Conservation (phyloP, 2,329 filamentous ascomycete species). For the Arachnomyces sp. region DNA sequence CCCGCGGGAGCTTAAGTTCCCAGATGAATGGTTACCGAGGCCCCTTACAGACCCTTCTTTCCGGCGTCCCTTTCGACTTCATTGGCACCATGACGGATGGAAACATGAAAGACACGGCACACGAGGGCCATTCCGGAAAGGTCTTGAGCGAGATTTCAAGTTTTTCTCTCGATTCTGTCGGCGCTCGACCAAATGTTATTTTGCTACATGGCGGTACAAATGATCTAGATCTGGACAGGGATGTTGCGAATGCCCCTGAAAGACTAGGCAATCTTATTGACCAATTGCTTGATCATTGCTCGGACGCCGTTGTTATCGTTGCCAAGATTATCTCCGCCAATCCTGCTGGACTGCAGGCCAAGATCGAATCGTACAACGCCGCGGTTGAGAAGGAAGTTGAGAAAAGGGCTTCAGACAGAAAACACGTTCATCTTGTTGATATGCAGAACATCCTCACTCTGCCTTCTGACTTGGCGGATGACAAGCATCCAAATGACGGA, state of each 20-base stretch:
- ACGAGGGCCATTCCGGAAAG: slow-evolving; percentile 7
- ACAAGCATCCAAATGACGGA: slow-evolving; percentile 20
- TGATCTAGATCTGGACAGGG: slow-evolving; percentile 16
- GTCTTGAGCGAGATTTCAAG: not conserved
- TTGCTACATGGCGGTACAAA: slow-evolving; percentile 25
- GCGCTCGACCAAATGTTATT: slow-evolving; percentile 21
- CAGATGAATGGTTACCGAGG: slow-evolving; percentile 28
- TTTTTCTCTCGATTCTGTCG: not conserved
- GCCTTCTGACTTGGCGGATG: slow-evolving; percentile 18
- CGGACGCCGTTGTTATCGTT: slow-evolving; percentile 27
- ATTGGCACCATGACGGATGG: slow-evolving; percentile 5
- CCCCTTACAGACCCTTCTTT: slow-evolving; percentile 18
- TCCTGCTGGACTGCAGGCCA: not conserved
- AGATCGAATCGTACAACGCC: slow-evolving; percentile 1
- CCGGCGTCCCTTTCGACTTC: slow-evolving; percentile 10
- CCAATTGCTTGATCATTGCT: slow-evolving; percentile 18
- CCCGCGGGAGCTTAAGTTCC: slow-evolving; percentile 16
- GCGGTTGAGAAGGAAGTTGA: not conserved
- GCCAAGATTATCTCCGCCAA: slow-evolving; percentile 22
- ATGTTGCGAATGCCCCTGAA: slow-evolving; percentile 20
- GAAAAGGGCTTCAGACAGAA: not conserved
- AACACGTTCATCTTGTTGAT: not conserved
- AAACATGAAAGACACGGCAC: slow-evolving; percentile 22
- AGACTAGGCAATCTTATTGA: slow-evolving; percentile 26
- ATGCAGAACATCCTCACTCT: not conserved